Percentiles rank a stretch among this genome's conserved stretches.
These are phyloP conservation scores for Pythium insidiosum DNA, from an alignment of 352 stramenopile species.

Conservation along the genomic window DNA sequence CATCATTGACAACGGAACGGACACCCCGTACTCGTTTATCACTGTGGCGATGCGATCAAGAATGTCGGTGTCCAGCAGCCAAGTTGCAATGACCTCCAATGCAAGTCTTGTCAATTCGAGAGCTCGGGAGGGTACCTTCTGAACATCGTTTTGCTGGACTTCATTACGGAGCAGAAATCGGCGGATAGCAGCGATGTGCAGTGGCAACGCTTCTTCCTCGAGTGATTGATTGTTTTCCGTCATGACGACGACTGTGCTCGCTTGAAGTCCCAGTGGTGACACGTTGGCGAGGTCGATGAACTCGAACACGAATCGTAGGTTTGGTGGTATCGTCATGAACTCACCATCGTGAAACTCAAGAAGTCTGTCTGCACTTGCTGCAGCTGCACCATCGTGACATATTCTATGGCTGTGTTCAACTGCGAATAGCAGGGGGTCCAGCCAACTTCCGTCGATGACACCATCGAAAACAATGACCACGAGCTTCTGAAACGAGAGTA, in stretches of 20 bases:
- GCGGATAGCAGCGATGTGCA: constrained; percentile 21
- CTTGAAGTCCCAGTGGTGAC: constrained; percentile 11
- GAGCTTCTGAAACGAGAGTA: constrained; percentile 14
- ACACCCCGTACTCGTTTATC: constrained; percentile 22
- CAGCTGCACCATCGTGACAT: constrained; percentile 1
- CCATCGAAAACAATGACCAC: constrained; percentile 17
- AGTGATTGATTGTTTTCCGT: constrained; percentile 4
- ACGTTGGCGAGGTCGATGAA: constrained; percentile 15
- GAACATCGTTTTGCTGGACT: too few species aligned
- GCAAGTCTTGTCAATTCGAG: too few species aligned
- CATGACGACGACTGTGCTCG: constrained; percentile 10
- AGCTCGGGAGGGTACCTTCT: too few species aligned
- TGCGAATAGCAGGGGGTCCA: constrained; percentile 8
- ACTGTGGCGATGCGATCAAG: constrained; percentile 13
- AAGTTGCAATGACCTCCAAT: too few species aligned
- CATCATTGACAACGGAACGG: constrained; percentile 18
- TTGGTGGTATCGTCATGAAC: constrained; percentile 53
- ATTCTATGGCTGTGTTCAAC: constrained; percentile 3
- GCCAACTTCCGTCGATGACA: constrained; percentile 7
- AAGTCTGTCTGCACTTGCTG: neutral
- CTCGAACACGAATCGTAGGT: constrained; percentile 60
- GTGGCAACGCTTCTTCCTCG: constrained; percentile 10
- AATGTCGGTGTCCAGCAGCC: constrained; percentile 16
- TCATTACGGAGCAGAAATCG: too few species aligned
- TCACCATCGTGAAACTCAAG: constrained; percentile 14